Percentiles rank a stretch among this genome's conserved stretches.
Evolutionary conservation across 2,329 filamentous ascomycete species (phyloP).

Genomic region (Colletotrichum brevisporum): DNA sequence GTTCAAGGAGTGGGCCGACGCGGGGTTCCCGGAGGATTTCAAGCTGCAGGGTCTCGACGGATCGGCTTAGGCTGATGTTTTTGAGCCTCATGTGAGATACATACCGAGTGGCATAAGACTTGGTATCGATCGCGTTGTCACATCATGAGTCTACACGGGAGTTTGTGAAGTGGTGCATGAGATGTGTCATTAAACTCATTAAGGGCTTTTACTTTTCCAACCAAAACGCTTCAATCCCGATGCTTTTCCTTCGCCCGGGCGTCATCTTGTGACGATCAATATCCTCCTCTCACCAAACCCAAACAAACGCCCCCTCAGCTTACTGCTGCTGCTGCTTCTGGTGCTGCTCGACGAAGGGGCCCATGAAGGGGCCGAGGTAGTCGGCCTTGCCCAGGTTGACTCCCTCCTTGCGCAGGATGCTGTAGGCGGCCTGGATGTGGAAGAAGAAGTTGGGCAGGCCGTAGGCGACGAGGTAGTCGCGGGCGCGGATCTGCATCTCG

Average conservation of each 20-base stretch:
- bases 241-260: neutral
- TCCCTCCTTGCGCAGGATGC: constrained; percentile 68
- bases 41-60: neutral
- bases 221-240: neutral
- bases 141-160: too few species aligned
- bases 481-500: constrained; percentile 46
- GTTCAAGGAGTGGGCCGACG: constrained; percentile 51
- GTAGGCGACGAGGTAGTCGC: constrained; percentile 59
- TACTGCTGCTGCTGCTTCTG: constrained; percentile 30
- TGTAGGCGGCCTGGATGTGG: constrained; percentile 69
- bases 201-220: neutral
- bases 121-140: too few species aligned
- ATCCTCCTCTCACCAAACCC: constrained; percentile 15
- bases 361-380: constrained; percentile 54
- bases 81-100: too few species aligned
- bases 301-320: neutral
- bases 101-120: too few species aligned
- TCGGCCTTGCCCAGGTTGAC: constrained; percentile 71
- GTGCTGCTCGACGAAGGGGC: constrained; percentile 29
- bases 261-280: constrained; percentile 24
- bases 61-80: too few species aligned
- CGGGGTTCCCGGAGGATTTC: constrained; percentile 22
- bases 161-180: too few species aligned
- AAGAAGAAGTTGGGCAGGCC: constrained; percentile 73
- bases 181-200: constrained; percentile 6